Conservation (phyloP, 106 monocot species). For the Chionographis japonica region DNA sequence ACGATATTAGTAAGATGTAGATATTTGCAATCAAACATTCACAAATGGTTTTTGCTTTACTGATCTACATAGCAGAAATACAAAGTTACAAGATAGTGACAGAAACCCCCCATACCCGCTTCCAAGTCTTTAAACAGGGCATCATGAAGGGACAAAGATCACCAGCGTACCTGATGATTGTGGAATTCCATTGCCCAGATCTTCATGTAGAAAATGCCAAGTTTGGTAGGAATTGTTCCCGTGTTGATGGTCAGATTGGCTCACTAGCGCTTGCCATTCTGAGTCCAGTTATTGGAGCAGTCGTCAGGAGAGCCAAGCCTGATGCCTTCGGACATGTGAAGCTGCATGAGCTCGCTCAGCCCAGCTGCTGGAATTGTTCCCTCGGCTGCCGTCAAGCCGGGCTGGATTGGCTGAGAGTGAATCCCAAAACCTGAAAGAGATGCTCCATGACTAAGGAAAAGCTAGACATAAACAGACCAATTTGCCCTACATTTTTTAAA, state of each 20-base stretch:
- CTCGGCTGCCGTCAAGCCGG: not conserved
- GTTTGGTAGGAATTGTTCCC: slow-evolving; percentile 13
- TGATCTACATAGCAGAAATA: slow-evolving; percentile 42
- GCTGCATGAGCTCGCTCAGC: slow-evolving; percentile 42
- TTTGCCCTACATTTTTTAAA: no score
- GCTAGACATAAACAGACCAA: no score
- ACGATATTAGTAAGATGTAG: not conserved
- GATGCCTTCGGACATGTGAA: slow-evolving; percentile 44
- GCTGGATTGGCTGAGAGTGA: not conserved
- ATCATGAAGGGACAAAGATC: no score
- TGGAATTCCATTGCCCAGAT: slow-evolving; percentile 29
- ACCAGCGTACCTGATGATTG: slow-evolving; percentile 51
- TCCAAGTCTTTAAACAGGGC: no score
- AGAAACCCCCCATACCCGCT: no score
- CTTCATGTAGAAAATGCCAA: slow-evolving; percentile 40
- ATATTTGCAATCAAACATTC: slow-evolving; percentile 58
- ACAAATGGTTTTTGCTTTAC: slow-evolving; percentile 73
- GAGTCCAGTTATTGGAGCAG: slow-evolving; percentile 41
- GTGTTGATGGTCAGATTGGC: slow-evolving; percentile 12
- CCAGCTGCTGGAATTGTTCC: no score
- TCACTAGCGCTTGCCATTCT: slow-evolving; percentile 22
- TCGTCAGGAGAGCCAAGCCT: slow-evolving; percentile 46
- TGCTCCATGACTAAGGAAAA: no score
- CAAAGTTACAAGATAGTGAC: not conserved
- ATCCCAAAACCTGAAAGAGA: slow-evolving; percentile 26